Conservation (phyloP, 805 yeast species). For the Komagataella populi region DNA sequence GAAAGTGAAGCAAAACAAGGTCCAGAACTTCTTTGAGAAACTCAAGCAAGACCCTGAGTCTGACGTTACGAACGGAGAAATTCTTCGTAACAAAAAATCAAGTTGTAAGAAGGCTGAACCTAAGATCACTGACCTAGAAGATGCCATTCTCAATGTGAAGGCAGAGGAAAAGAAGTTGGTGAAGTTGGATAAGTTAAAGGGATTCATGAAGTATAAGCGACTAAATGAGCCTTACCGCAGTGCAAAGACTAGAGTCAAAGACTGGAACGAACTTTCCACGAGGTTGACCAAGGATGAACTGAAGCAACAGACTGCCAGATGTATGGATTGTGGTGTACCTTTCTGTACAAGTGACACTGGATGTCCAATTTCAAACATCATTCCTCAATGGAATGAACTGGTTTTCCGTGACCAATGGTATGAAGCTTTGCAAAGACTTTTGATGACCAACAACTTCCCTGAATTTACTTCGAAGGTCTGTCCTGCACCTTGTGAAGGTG, state of each 20-base stretch:
- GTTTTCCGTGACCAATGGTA: constrained; percentile 92
- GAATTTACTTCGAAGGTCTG: constrained; percentile 97
- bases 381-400: constrained; percentile 96
- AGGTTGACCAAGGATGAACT: constrained; percentile 79
- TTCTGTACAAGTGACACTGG: constrained; percentile 98
- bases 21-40: constrained; percentile 49
- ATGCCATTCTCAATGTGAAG: constrained; percentile 59
- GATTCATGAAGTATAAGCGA: constrained; percentile 89
- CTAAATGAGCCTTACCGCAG: constrained; percentile 78
- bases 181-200: constrained; percentile 69
- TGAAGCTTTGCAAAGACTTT: constrained; percentile 79
- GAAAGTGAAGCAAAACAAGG: constrained; percentile 53
- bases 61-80: constrained; percentile 85
- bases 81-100: constrained; percentile 36
- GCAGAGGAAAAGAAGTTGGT: constrained; percentile 50
- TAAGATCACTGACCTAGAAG: constrained; percentile 79
- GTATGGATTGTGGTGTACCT: constrained; percentile 99
- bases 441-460: constrained; percentile 97
- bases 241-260: constrained; percentile 62
- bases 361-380: constrained; percentile 92
- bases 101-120: constrained; percentile 41
- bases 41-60: constrained; percentile 74
- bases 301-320: constrained; percentile 86
- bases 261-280: constrained; percentile 84
- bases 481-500: constrained; percentile 99